Base-by-base conservation (phyloP, 495 filamentous ascomycete species). In the Amphirosellinia nigrospora region DNA sequence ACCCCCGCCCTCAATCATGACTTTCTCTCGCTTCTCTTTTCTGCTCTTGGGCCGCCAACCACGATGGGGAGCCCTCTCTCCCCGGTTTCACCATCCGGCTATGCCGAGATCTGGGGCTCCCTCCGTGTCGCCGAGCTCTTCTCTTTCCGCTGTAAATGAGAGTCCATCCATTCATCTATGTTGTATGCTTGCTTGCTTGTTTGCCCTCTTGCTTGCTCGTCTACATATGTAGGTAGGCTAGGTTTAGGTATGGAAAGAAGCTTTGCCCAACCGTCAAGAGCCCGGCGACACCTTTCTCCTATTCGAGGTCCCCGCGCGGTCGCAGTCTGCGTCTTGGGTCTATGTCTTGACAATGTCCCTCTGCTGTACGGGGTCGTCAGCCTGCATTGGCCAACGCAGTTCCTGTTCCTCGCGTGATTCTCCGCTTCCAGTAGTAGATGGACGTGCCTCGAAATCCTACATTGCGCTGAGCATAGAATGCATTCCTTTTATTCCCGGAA, bases 331-430 rank as follows among this genome's bases (percentile, higher is more conserved):
- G n/a, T 36, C 38, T 23, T 21, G 58, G 1, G n/a, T 36, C 38
- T 23, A 21, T 34, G 1, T 10, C 58, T 13, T 6, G 58, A 41
- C 36, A 28, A 28, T 28, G 21, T 16, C 13, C 34, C 34, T 7
- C 21, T 41, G 21, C n/a, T 30, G 30, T 11, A 26, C 3, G n/a
- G 43, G 19, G 23, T n/a, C 30, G 46, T 34, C 63, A 41, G 28
- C 60, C 60, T 53, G 63, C 63, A 65, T 53, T 34, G 45, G 30
- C 48, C 39, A 23, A 4, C 21, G 63, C 63, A 53, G 45, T 53
- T 39, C 11, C n/a, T 52, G 45, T 52, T 41, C 48, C n/a, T 53
- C 46, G 45, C 63, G 63, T 65, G 63, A 65, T 53, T 41, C 45
- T 48, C 63, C 32, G 63, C 63, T 65, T 53, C 26, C 28, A n/a